Evolutionary conservation across 2,329 filamentous ascomycete genomes (phyloP).

Genomic region (Calonectria multiphialidica): DNA sequence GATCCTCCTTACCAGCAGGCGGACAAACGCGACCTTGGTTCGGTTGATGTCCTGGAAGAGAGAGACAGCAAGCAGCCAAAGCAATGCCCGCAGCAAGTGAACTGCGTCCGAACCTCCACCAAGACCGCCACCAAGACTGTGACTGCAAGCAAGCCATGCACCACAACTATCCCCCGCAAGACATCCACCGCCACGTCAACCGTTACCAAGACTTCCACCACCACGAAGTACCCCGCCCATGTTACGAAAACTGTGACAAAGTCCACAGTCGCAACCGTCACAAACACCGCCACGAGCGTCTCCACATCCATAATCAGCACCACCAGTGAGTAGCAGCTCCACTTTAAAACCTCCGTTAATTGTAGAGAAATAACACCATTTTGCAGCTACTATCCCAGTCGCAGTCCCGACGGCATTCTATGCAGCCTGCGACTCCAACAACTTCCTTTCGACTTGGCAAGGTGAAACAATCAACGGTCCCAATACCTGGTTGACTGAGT

Average conservation of each 20-base stretch:
- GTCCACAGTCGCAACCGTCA: not conserved
- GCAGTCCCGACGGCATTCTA: not conserved
- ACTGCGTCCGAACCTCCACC: not conserved
- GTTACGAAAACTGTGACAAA: not conserved
- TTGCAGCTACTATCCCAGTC: not conserved
- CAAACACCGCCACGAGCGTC: not conserved
- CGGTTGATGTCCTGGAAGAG: too few relatives aligned
- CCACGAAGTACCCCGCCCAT: not conserved
- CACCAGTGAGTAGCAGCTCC: not conserved
- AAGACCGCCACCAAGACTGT: not conserved
- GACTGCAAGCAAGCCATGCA: not conserved
- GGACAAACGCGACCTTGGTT: too few relatives aligned
- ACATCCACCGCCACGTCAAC: not conserved
- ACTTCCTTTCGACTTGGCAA: not conserved
- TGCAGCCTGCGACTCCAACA: not conserved
- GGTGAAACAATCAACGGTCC: not conserved
- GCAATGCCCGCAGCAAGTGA: not conserved
- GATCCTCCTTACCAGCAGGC: too few relatives aligned
- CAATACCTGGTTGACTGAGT: not conserved
- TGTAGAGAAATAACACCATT: not conserved
- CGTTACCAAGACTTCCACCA: not conserved
- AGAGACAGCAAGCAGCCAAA: not conserved
- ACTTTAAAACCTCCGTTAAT: not conserved
- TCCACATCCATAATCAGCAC: not conserved
- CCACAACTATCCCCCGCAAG: not conserved